Percentiles rank a stretch among this genome's conserved stretches.
These are phyloP conservation scores for Phytophthora cryptogea DNA, from an alignment of 352 stramenopile species.

Conservation along the genomic window DNA sequence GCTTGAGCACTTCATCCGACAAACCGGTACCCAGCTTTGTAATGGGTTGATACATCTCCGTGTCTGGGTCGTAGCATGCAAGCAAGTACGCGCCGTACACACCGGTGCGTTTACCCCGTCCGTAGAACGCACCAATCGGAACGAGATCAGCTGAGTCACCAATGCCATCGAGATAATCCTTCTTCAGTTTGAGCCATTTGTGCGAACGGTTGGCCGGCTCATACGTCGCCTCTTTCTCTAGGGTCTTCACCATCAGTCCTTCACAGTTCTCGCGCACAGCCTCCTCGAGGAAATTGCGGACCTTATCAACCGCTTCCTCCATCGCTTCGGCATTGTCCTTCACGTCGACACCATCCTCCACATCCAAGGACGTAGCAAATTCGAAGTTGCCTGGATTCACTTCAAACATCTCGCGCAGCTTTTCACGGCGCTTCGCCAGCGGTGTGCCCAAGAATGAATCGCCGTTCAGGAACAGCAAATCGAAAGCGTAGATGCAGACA, in stretches of 20 bases:
- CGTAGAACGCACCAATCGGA: conserved; percentile 98
- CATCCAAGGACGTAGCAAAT: conserved; percentile 92
- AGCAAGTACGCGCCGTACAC: conserved; percentile 98
- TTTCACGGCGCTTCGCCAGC: conserved; percentile 89
- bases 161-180: conserved; percentile 99
- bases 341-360: conserved; percentile 84
- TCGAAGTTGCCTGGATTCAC: conserved; percentile 94
- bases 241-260: conserved; percentile 99
- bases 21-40: conserved; percentile 99
- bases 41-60: conserved; percentile 98
- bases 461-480: conserved; percentile 99
- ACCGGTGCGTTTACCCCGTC: conserved; percentile 95
- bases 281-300: conserved; percentile 95
- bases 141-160: conserved; percentile 99
- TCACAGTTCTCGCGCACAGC: conserved; percentile 94
- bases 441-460: conserved; percentile 92
- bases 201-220: conserved; percentile 97
- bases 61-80: conserved; percentile 97
- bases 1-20: conserved; percentile 97
- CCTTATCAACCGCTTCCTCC: conserved; percentile 76
- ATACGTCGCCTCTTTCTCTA: conserved; percentile 97
- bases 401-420: conserved; percentile 93
- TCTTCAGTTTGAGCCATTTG: conserved; percentile 99
- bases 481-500: conserved; percentile 97
- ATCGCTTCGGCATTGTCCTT: conserved; percentile 90